These are phyloP conservation scores for Phycomyces blakesleeanus DNA, from an alignment of 192 early-diverging fungal species.

Conservation along the genomic window DNA sequence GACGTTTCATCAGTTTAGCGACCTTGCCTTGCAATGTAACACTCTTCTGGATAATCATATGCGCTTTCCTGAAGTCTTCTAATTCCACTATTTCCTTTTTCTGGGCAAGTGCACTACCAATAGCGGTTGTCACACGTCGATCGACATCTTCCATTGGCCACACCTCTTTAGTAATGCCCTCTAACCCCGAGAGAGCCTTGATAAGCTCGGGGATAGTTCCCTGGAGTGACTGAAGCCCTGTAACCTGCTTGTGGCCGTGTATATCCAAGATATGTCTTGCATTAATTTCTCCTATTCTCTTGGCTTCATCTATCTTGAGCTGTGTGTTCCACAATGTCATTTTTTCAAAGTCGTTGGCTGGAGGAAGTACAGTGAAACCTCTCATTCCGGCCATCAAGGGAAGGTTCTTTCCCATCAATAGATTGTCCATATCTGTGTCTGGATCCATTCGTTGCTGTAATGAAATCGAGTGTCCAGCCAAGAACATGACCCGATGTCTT, in stretches of 20 bases:
- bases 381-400: slow-evolving; percentile 15
- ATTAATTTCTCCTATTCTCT: slow-evolving; percentile 42
- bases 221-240: slow-evolving; percentile 1
- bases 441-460: slow-evolving; percentile 13
- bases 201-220: slow-evolving; percentile 9
- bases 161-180: slow-evolving; percentile 33
- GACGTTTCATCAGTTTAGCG: slow-evolving; percentile 1
- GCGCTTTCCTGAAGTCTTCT: slow-evolving; percentile 18
- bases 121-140: slow-evolving; percentile 42
- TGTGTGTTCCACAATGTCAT: slow-evolving; percentile 20
- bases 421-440: not conserved
- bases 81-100: slow-evolving; percentile 14
- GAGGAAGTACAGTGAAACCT: not conserved
- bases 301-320: slow-evolving; percentile 35
- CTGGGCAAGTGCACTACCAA: slow-evolving; percentile 35
- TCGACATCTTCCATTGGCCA: slow-evolving; percentile 47
- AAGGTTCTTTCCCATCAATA: not conserved
- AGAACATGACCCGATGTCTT: slow-evolving; percentile 42
- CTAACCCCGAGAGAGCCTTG: slow-evolving; percentile 24
- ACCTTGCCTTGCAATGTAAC: slow-evolving; percentile 9
- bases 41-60: slow-evolving; percentile 27
- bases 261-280: slow-evolving; percentile 39
- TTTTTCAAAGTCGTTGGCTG: not conserved
- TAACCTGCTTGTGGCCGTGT: slow-evolving; percentile 27
- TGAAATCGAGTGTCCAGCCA: slow-evolving; percentile 46